phyloP scores from a whole-genome alignment of 148 eudicot genomes.

The Chenopodium album region DNA sequence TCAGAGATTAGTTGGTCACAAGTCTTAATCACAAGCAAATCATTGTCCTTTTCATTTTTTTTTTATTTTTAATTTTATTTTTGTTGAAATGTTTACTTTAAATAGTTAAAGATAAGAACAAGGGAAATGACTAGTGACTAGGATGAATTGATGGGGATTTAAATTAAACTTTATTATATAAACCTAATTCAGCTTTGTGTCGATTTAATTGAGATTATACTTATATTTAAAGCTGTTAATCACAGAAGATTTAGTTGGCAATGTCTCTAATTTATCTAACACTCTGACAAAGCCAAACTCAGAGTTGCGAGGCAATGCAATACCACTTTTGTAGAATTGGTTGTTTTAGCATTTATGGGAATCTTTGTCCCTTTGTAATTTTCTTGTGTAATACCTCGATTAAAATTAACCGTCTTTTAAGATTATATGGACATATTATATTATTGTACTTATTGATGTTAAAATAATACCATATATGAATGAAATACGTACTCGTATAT shows the following conservation, averaged over 20 bases:
- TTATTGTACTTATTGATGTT: too few relatives aligned
- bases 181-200: not conserved
- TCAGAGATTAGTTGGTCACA: conserved; percentile 1
- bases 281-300: not conserved
- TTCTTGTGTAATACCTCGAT: not conserved
- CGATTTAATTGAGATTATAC: not conserved
- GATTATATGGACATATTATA: too few relatives aligned
- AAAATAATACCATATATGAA: too few relatives aligned
- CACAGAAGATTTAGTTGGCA: conserved; percentile 20
- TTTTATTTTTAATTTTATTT: too few relatives aligned
- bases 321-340: not conserved
- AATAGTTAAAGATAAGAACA: conserved; percentile 17
- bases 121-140: conserved; percentile 13
- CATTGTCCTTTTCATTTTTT: not conserved
- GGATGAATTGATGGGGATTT: not conserved
- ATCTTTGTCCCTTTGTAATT: not conserved
- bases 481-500: too few relatives aligned
- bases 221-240: conserved; percentile 16
- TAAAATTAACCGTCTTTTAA: too few relatives aligned
- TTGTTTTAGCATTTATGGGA: not conserved
- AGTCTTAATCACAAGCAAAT: conserved; percentile 21
- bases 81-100: too few relatives aligned
- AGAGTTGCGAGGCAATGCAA: not conserved
- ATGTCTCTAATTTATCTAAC: conserved; percentile 14
- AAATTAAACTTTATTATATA: not conserved